Evolutionary conservation across 179 eudicot species (phyloP).

Genomic region (Sideroxylon spinosum): DNA sequence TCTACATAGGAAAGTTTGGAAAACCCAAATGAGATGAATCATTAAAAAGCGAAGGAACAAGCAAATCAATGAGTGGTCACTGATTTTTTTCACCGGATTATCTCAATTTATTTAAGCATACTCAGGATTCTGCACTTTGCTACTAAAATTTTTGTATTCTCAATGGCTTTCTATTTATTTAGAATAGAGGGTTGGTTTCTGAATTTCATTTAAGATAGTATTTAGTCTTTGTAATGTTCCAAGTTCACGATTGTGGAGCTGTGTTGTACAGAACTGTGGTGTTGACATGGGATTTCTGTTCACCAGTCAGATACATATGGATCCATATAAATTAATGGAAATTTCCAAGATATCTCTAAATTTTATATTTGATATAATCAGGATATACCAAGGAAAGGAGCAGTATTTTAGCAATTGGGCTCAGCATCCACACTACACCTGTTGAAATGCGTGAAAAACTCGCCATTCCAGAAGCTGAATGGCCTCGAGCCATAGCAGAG

Average conservation of each 20-base stretch:
- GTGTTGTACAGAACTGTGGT: background rate
- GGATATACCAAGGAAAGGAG: constrained; percentile 62
- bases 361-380: constrained; percentile 11
- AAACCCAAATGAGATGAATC: background rate
- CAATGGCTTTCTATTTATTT: background rate
- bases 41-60: background rate
- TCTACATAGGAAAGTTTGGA: background rate
- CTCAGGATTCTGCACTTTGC: background rate
- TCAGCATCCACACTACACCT: constrained; percentile 49
- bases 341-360: background rate
- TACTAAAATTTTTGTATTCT: background rate
- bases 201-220: background rate
- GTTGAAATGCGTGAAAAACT: constrained; percentile 62
- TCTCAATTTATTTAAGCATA: background rate
- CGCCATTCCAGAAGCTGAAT: constrained; percentile 63
- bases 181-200: background rate
- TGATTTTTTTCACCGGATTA: background rate
- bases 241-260: background rate
- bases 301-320: background rate
- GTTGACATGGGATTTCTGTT: background rate
- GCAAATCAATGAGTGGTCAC: background rate
- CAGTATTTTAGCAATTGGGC: constrained; percentile 54
- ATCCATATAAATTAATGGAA: background rate
- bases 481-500: constrained; percentile 55
- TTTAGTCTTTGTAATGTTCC: background rate